A percentile compares a stretch with the other conserved stretches of the same genome.
phyloP scores from a whole-genome alignment of 2,329 filamentous ascomycete species.

The Ceratocystis cacaofunesta region DNA sequence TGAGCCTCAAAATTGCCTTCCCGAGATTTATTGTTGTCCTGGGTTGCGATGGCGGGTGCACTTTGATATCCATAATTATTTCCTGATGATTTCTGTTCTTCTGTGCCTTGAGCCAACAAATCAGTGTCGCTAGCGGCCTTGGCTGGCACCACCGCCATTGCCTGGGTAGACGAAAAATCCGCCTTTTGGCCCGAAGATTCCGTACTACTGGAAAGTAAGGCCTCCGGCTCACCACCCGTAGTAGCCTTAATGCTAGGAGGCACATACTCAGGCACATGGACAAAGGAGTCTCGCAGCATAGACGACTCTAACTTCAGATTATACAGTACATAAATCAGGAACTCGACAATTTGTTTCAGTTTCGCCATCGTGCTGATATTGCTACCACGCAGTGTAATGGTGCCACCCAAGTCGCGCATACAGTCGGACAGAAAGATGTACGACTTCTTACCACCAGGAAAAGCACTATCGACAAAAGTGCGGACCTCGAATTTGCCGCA shows the following conservation, averaged over 20 bases:
- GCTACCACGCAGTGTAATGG: constrained; percentile 77
- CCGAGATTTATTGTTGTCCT: neutral
- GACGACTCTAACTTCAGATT: constrained; percentile 93
- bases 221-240: neutral
- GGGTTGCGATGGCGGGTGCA: neutral
- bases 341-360: constrained; percentile 89
- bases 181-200: neutral
- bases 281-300: constrained; percentile 81
- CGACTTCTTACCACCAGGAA: constrained; percentile 67
- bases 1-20: neutral
- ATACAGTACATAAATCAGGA: constrained; percentile 98
- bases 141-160: neutral
- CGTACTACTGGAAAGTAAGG: neutral
- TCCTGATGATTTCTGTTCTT: neutral
- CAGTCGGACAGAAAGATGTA: constrained; percentile 93
- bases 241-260: neutral
- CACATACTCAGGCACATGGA: constrained; percentile 56
- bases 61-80: neutral
- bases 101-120: too few species aligned
- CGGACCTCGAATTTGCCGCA: constrained; percentile 88
- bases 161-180: neutral
- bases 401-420: constrained; percentile 78
- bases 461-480: constrained; percentile 72
- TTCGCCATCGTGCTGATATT: constrained; percentile 54
- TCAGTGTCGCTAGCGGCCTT: neutral